These are phyloP conservation scores for Plantago coronopus DNA, from an alignment of 305 asterid genomes.

Conservation along the genomic window DNA sequence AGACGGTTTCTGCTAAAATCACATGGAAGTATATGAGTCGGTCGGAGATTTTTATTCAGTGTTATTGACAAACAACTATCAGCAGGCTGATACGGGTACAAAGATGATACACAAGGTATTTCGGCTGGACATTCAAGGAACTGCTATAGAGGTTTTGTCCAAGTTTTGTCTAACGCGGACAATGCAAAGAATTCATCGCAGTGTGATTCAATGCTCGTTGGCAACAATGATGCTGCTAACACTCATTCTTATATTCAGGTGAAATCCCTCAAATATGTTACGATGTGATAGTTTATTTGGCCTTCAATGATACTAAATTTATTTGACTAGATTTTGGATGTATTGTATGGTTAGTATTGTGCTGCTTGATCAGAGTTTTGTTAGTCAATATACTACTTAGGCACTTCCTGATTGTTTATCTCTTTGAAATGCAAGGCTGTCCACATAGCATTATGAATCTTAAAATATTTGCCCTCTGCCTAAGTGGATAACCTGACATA, in stretches of 20 bases:
- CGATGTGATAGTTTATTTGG: too few species aligned
- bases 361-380: neutral
- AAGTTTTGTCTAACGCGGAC: slow-evolving; percentile 74
- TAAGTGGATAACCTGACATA: neutral
- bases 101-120: slow-evolving; percentile 97
- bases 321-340: neutral
- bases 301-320: neutral
- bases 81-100: slow-evolving; percentile 96
- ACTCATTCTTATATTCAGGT: slow-evolving; percentile 96
- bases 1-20: slow-evolving; percentile 94
- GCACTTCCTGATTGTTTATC: too few species aligned
- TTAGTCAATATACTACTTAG: neutral
- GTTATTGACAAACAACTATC: slow-evolving; percentile 82
- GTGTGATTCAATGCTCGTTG: slow-evolving; percentile 94
- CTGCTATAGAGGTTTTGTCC: slow-evolving; percentile 88
- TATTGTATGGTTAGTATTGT: neutral
- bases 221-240: slow-evolving; percentile 76
- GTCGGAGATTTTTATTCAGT: slow-evolving; percentile 96
- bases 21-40: slow-evolving; percentile 92
- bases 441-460: neutral
- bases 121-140: slow-evolving; percentile 84
- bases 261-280: slow-evolving; percentile 7
- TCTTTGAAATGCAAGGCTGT: neutral
- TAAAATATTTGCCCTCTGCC: neutral
- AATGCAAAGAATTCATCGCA: slow-evolving; percentile 74